Evolutionary conservation across 768 basidiomycete genomes (phyloP), one percentile per base, ranked within the genome.

Genomic region (Trametes maxima): DNA sequence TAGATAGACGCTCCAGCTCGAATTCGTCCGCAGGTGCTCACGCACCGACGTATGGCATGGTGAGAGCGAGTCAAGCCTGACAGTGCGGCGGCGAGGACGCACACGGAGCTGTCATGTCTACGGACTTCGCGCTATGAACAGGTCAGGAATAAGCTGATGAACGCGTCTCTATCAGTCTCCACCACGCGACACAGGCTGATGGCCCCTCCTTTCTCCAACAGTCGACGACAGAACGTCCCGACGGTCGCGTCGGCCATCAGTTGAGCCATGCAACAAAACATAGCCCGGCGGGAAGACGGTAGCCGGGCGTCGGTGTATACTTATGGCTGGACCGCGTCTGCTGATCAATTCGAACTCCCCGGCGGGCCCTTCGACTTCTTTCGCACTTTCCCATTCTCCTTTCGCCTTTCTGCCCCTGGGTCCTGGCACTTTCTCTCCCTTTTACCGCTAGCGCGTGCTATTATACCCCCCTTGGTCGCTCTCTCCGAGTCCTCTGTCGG

Each of bases 231-330:
- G n/a, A 44, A 44, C 7, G 43, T 7, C 43, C 43, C 43, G 43
- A 33, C 28, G 28, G 28, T 33, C 28, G 28, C 28, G 28, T 33
- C 28, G 28, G 28, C 28, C 28, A 33, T 33, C 28, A 33, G 28
- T 33, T 35, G n/a, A 35, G 40, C 56, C 47, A 49, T 49, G 56
- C 46, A 46, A 48, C 37, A 48, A 44, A 57, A 49, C 46, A 42
- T 42, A 21, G 56, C 46, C 46, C 37, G 46, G 47, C 56, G 46
- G 46, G 37, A 49, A 42, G 25, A n/a, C n/a, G 24, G 46, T 47
- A 49, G 56, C 56, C 56, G 56, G 49, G 36, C 46, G 46, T 40
- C 46, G 56, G 46, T 36, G 49, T 7, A 37, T 50, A n/a, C n/a
- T n/a, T n/a, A 24, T 36, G 49, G 39, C 35, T 24, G 47, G 19